Evolutionary conservation across 106 monocot species (phyloP).

Genomic region (Iris macrosiphon): DNA sequence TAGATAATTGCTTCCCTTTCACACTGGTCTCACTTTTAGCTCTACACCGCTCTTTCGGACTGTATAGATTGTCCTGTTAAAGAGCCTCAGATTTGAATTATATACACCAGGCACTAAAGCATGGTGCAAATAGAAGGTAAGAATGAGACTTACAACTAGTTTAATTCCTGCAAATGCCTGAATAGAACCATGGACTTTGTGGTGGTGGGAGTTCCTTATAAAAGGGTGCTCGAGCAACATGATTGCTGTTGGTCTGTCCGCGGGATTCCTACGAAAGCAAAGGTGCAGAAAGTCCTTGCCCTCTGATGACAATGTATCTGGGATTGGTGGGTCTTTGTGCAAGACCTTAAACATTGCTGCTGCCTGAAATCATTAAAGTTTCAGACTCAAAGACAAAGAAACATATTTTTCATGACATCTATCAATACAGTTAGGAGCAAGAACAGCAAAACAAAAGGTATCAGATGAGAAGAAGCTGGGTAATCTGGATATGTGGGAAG

Average conservation of each 20-base stretch:
- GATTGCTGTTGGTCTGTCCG: constrained; percentile 71
- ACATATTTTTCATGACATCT: neutral
- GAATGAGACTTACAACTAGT: constrained; percentile 17
- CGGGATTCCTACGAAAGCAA: constrained; percentile 85
- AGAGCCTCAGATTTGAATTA: neutral
- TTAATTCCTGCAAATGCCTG: constrained; percentile 53
- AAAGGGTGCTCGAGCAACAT: constrained; percentile 79
- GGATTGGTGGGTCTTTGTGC: constrained; percentile 69
- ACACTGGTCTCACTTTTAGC: constrained; percentile 24
- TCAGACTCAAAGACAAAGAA: neutral
- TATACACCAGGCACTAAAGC: neutral
- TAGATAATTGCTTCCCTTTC: constrained; percentile 29
- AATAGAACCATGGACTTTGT: constrained; percentile 40
- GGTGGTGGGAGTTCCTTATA: constrained; percentile 40
- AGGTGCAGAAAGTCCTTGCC: constrained; percentile 78
- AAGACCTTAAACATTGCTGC: constrained; percentile 96
- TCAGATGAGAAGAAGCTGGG: no score
- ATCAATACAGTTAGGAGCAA: neutral
- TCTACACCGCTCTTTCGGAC: constrained; percentile 23
- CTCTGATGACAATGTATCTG: constrained; percentile 69
- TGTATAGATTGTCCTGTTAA: constrained; percentile 37
- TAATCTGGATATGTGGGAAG: no score
- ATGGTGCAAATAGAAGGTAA: neutral
- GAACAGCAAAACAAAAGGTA: neutral
- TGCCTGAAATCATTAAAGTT: constrained; percentile 34